Base-by-base conservation (phyloP, 2,329 filamentous ascomycete species). In the Calonectria multiphialidica region DNA sequence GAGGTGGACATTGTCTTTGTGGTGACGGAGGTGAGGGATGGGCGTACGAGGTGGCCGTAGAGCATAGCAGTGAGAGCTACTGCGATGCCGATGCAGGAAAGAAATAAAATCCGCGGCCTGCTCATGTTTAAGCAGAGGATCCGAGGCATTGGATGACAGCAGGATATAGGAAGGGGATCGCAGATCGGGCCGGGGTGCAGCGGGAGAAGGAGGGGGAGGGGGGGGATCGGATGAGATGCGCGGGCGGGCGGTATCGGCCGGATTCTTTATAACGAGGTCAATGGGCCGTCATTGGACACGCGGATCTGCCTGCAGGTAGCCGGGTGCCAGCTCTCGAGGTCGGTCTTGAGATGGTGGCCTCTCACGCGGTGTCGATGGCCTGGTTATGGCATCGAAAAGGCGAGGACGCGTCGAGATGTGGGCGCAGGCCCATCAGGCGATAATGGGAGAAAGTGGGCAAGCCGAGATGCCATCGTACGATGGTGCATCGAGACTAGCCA, bases 21-120 rank as follows among this genome's bases (percentile, higher is more conserved):
- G 49, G 80, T 40, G 6, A 79, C 28, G n/a, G 75, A 78, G 33
- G 61, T 75, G 28, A 79, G 21, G n/a, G 70, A 72, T 7, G 75
- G 62, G 37, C 73, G 72, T 5, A 78, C 42, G 30, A 79, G 53
- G 57, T 80, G 79, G 47, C 77, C 74, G 75, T 80, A 80, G 53
- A 80, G 78, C 77, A 79, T 80, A 79, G 78, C 78, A 80, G 78
- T 77, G 1, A 80, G 42, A 35, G 78, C 78, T 47, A 80, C 77
- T 50, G 75, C 74, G 68, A 80, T 72, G 70, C 78, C 77, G 71
- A 80, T 77, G 67, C 78, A 78, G 50, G 78, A 78, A 63, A 80
- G 77, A 66, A 80, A 71, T 49, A 80, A 53, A 50, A 80, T 73
- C 62, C 75, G 77, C 25, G 75, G 78, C 72, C 78, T 78, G 75